phyloP scores from a whole-genome alignment of 306 rosid genomes.

The Vigna trinervia region DNA sequence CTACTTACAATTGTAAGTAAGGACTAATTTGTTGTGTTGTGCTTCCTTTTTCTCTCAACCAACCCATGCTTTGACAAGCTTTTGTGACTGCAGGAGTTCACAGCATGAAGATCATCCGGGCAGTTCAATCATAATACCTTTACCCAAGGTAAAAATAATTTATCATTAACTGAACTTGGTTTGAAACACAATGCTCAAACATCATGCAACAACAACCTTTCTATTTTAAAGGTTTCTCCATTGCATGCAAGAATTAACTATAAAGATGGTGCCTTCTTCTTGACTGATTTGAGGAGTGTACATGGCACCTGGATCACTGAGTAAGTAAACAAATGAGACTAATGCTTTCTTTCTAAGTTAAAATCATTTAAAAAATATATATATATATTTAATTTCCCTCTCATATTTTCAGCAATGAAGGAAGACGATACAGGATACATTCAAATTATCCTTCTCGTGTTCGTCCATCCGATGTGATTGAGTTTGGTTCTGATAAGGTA shows the following conservation, averaged over 20 bases:
- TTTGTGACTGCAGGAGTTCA: slow-evolving; percentile 55
- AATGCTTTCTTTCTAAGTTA: neutral
- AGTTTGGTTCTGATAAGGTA: slow-evolving; percentile 90
- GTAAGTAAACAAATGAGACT: slow-evolving; percentile 58
- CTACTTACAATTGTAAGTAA: neutral
- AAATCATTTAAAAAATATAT: neutral
- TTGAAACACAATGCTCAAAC: slow-evolving; percentile 16
- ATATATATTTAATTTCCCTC: neutral
- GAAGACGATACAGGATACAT: slow-evolving; percentile 61
- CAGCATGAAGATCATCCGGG: slow-evolving; percentile 50
- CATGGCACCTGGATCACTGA: slow-evolving; percentile 86
- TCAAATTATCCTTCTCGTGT: slow-evolving; percentile 70
- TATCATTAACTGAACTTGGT: slow-evolving; percentile 16
- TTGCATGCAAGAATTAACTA: slow-evolving; percentile 72
- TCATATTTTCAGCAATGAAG: slow-evolving; percentile 68
- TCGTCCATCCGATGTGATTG: slow-evolving; percentile 67
- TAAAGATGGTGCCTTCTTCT: slow-evolving; percentile 78
- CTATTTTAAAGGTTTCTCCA: slow-evolving; percentile 66
- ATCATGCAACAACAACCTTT: slow-evolving; percentile 26
- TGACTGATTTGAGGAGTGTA: slow-evolving; percentile 77
- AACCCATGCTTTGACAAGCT: slow-evolving; percentile 29
- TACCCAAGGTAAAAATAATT: slow-evolving; percentile 62
- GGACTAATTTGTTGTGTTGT: neutral
- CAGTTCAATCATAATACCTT: slow-evolving; percentile 60
- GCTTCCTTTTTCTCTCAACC: neutral